Evolutionary conservation across 495 filamentous ascomycete genomes (phyloP), one percentile per base, ranked within the genome.

Genomic region (Trichocladium uniseriatum): DNA sequence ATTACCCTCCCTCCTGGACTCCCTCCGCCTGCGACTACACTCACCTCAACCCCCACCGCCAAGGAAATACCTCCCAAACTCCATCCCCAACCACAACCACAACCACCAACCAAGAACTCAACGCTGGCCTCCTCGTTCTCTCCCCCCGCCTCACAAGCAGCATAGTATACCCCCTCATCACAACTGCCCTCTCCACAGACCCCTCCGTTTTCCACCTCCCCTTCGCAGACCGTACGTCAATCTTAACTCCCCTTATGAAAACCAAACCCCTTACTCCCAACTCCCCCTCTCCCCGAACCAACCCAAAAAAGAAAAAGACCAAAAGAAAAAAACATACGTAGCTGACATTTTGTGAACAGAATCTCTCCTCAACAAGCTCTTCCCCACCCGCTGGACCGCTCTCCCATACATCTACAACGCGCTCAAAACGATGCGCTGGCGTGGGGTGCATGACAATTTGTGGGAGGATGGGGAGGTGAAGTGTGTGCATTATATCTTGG

Each of bases 371-470:
- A 72, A 74, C 1, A 81, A 85, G 53, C 51, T 82, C 0, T 91
- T 86, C 64, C 42, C 53, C 1, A 79, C 76, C 3, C 71, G 80
- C 9, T 94, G 87, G 87, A 79, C 84, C 6, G 64, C 80, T 7
- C 62, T 94, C 38, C 82, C 84, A 21, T 92, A 89, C 49, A 70
- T 79, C 20, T 92, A 91, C 64, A 94, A 94, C 65, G 87, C 84
- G 38, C 67, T 92, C 37, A 90, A 89, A 70, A 87, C 87, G 15
- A 53, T 89, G 62, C 73, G 86, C 32, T 77, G 77, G 78, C 59
- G 73, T 34, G 76, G 73, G 6, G 83, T 88, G 45, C 87, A 94
- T 53, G 66, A 70, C 38, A 58, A 71, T 32, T 86, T 91, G 46
- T 92, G 87, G 47, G 3, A 24, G 24, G 87, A 92, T 60, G 79